A percentile compares a stretch with the other conserved stretches of the same genome.
These are phyloP conservation scores for Chytriomyces sp. DNA, from an alignment of 192 early-diverging fungal species.

Conservation along the genomic window DNA sequence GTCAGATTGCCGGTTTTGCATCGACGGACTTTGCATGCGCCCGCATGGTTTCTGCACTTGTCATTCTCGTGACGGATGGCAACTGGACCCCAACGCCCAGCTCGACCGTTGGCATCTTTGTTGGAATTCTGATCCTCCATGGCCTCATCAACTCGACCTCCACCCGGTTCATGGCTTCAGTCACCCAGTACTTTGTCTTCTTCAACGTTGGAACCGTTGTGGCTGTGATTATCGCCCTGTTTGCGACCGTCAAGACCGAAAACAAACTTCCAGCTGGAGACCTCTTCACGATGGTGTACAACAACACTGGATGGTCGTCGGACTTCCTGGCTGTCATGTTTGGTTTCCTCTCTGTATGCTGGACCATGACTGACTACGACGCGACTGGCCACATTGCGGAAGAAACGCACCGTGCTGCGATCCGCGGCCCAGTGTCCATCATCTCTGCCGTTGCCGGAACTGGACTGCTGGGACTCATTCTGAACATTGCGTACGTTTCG, in stretches of 20 bases:
- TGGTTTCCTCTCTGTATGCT: constrained; percentile 36
- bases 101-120: constrained; percentile 24
- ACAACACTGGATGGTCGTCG: constrained; percentile 31
- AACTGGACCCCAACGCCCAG: constrained; percentile 5
- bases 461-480: constrained; percentile 42
- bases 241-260: constrained; percentile 39
- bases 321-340: constrained; percentile 18
- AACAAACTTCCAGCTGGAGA: constrained; percentile 15
- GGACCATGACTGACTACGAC: constrained; percentile 49
- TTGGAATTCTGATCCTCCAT: constrained; percentile 13
- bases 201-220: constrained; percentile 33
- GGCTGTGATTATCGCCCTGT: constrained; percentile 48
- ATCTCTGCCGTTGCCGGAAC: constrained; percentile 39
- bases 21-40: constrained; percentile 29
- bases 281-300: constrained; percentile 5
- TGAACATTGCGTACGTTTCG: constrained; percentile 44
- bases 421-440: constrained; percentile 42
- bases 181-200: constrained; percentile 29
- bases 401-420: constrained; percentile 45
- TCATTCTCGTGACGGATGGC: constrained; percentile 22
- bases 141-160: constrained; percentile 24
- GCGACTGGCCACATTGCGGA: constrained; percentile 51
- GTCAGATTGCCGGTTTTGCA: constrained; percentile 31
- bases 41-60: constrained; percentile 22
- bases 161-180: constrained; percentile 8